These are phyloP conservation scores for Sonneratia alba DNA, from an alignment of 345 rosid genomes.

Conservation along the genomic window DNA sequence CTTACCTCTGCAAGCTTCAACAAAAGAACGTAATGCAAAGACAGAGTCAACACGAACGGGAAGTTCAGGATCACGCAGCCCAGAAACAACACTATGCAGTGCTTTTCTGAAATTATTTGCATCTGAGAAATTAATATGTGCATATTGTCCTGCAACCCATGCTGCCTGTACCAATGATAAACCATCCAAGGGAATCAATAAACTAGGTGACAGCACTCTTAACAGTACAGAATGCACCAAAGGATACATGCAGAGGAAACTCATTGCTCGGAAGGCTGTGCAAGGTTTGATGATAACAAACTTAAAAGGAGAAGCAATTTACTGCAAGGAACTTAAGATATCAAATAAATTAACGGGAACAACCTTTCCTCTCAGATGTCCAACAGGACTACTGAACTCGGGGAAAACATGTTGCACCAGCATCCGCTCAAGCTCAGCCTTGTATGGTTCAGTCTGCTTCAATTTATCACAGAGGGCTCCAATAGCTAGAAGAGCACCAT, in stretches of 20 bases:
- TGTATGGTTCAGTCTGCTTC: slow-evolving; percentile 91
- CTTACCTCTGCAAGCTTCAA: slow-evolving; percentile 87
- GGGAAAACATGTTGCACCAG: slow-evolving; percentile 96
- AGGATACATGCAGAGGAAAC: neutral
- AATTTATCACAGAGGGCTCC: slow-evolving; percentile 97
- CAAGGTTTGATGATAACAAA: neutral
- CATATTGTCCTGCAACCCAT: slow-evolving; percentile 99
- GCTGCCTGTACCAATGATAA: slow-evolving; percentile 52
- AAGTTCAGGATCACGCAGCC: slow-evolving; percentile 87
- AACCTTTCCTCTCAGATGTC: slow-evolving; percentile 98
- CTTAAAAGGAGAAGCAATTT: neutral
- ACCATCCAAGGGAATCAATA: neutral
- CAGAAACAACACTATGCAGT: slow-evolving; percentile 76
- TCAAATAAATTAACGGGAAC: slow-evolving; percentile 11
- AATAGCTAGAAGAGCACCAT: slow-evolving; percentile 96
- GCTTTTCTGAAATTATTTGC: slow-evolving; percentile 78
- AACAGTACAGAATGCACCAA: neutral
- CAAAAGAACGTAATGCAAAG: slow-evolving; percentile 87
- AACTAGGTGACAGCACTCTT: neutral
- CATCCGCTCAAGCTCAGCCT: slow-evolving; percentile 87
- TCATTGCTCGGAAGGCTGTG: neutral
- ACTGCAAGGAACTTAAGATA: neutral
- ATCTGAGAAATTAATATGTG: slow-evolving; percentile 70
- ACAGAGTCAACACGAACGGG: slow-evolving; percentile 99
- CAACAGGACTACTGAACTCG: slow-evolving; percentile 85